A percentile compares a stretch with the other conserved stretches of the same genome.
phyloP scores from a whole-genome alignment of 2,329 filamentous ascomycete species.

The Metarhizium album region DNA sequence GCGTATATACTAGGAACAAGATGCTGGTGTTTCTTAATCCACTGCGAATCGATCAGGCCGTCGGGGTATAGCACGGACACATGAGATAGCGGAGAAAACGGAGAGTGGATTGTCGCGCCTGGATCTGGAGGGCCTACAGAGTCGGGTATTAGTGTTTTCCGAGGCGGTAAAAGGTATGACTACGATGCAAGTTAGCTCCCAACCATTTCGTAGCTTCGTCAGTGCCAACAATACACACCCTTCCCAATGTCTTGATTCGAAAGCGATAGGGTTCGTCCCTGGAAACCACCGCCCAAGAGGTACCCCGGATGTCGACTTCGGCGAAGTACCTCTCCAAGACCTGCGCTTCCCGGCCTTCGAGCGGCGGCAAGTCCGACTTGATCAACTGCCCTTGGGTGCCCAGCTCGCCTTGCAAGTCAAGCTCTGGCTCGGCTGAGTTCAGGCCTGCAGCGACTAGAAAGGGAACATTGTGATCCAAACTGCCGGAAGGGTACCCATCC shows the following conservation, averaged over 20 bases:
- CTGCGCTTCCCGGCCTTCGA: slow-evolving; percentile 55
- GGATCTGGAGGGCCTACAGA: slow-evolving; percentile 36
- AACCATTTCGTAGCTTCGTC: neutral
- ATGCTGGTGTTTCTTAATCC: slow-evolving; percentile 83
- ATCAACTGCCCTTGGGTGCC: slow-evolving; percentile 51
- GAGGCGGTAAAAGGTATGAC: slow-evolving; percentile 46
- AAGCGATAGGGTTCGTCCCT: slow-evolving; percentile 46
- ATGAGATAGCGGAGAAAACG: slow-evolving; percentile 81
- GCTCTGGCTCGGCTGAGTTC: slow-evolving; percentile 28
- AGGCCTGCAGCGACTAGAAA: slow-evolving; percentile 76
- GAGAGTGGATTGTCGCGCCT: slow-evolving; percentile 65
- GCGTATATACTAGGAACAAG: slow-evolving; percentile 71
- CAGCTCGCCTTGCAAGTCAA: slow-evolving; percentile 37
- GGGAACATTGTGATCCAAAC: slow-evolving; percentile 79
- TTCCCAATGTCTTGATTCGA: slow-evolving; percentile 62
- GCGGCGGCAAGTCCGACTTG: slow-evolving; percentile 57
- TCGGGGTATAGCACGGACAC: slow-evolving; percentile 79
- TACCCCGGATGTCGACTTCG: slow-evolving; percentile 50
- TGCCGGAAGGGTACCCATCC: slow-evolving; percentile 71
- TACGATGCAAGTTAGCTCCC: slow-evolving; percentile 22
- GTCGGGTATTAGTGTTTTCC: slow-evolving; percentile 43
- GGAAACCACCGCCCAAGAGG: slow-evolving; percentile 57
- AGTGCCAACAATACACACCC: slow-evolving; percentile 54
- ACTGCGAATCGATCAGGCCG: slow-evolving; percentile 69
- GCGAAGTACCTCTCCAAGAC: slow-evolving; percentile 56